Evolutionary conservation across 495 filamentous ascomycete species (phyloP).

Genomic region (Cercophora newfieldiana): DNA sequence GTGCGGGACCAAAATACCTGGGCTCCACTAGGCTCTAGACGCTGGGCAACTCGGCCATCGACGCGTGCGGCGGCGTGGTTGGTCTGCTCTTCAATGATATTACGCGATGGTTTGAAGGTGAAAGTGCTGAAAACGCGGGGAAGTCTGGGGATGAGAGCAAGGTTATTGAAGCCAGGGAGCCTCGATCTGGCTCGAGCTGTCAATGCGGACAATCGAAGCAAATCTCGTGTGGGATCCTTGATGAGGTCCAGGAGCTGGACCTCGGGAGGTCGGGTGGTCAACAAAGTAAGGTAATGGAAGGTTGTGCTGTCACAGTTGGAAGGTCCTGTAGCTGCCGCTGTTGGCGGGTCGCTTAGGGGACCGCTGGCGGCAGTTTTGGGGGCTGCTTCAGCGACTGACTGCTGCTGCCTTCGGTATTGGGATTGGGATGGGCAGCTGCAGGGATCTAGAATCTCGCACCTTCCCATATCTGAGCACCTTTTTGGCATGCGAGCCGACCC

Average conservation of each 20-base stretch:
- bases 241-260: too few species aligned
- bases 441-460: background rate
- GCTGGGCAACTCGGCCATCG: background rate
- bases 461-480: background rate
- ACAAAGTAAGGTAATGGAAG: too few species aligned
- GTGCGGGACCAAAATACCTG: background rate
- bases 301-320: too few species aligned
- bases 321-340: too few species aligned
- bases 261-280: too few species aligned
- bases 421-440: background rate
- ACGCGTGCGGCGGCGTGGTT: background rate
- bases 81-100: background rate
- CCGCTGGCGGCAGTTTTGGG: constrained; percentile 57
- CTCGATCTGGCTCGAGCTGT: too few species aligned
- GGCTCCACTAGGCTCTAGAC: background rate
- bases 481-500: background rate
- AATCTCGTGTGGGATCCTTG: too few species aligned
- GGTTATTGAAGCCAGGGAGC: background rate
- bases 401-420: background rate
- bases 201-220: too few species aligned
- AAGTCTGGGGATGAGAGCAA: background rate
- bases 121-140: background rate
- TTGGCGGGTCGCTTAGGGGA: constrained; percentile 27
- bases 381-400: constrained; percentile 27
- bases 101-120: background rate